Base-by-base conservation (phyloP, 139 green algal genomes). In the Coccomyxa sp. region DNA sequence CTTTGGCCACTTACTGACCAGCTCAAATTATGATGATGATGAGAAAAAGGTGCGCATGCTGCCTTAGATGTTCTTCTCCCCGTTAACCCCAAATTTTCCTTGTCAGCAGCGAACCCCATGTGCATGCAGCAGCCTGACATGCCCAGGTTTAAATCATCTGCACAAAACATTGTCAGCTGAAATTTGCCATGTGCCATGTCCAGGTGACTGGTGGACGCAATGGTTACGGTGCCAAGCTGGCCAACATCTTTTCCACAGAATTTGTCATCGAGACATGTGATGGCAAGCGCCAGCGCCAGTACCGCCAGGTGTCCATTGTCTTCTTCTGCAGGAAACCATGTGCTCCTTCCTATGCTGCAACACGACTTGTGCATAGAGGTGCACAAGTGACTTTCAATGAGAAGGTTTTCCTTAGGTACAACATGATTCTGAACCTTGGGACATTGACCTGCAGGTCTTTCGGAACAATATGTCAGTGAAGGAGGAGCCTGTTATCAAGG, bases 241-340 rank as follows among this genome's bases (percentile, higher is more conserved):
- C 97, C 79, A 99, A 99, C 93, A 99, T 99, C 85, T 99, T 99
- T 90, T 99, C 96, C 32, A 98, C 89, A 0, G 93, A 98, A 85
- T 99, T 99, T 80, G 85, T 94, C 18, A 88, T 99, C 14, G 97
- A 99, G 90, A 99, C 97, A 0, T 95, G 90, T 58, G 97, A 99
- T 82, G 95, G 96, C 59, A 90, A 89, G 60, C 90, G 96, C 10
- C 74, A 92, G 75, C 86, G 87, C n/a, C 89, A 90, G 57, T 99
- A 99, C 92, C 90, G 91, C 66, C 97, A 99, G 92, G 38, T 81
- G 84, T 51, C 59, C 25, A 66, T 82, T 38, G 12, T 30, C 13
- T 66, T 10, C 32, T 67, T 13, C 38, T 51, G 38, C 38, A 51
- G 38, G 38, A 51, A 51, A 51, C 38, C 38, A 51, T 51, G 38